A percentile compares a stretch with the other conserved stretches of the same genome.
Evolutionary conservation across 1,284 basidiomycete genomes (phyloP).

Genomic region (Coniferiporia weirii): DNA sequence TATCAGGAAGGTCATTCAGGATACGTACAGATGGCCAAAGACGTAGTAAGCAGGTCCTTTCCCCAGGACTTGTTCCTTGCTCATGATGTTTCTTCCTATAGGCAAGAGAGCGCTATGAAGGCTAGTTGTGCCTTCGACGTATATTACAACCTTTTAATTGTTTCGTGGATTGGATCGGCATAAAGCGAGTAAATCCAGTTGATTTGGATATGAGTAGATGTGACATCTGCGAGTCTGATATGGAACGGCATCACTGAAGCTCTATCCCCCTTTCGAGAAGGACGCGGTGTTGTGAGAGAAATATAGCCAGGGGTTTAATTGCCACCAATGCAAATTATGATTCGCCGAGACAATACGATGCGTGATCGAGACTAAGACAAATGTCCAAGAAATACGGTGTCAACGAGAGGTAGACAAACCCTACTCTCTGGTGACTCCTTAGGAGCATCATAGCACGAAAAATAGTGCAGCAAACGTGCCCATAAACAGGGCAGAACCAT

Average conservation of each 20-base stretch:
- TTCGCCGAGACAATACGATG: no score
- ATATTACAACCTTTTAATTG: neutral
- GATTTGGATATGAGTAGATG: neutral
- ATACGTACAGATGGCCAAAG: slow-evolving; percentile 72
- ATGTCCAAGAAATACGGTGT: no score
- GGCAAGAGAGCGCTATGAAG: slow-evolving; percentile 42
- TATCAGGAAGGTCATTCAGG: slow-evolving; percentile 65
- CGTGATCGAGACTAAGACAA: no score
- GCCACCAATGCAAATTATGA: no score
- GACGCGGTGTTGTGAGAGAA: no score
- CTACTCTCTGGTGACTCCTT: neutral
- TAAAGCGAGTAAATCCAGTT: no score
- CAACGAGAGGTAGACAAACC: no score
- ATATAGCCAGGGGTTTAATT: no score
- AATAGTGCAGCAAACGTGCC: slow-evolving; percentile 1
- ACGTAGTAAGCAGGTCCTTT: slow-evolving; percentile 36
- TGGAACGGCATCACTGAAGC: no score
- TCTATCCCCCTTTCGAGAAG: no score
- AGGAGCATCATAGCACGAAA: neutral
- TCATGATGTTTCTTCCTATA: slow-evolving; percentile 28
- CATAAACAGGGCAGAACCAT: neutral
- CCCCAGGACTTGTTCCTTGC: slow-evolving; percentile 22
- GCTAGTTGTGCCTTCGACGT: neutral
- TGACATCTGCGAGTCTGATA: no score
- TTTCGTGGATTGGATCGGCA: neutral